phyloP scores from a whole-genome alignment of 768 basidiomycete genomes.

The Nevesoporus exiguus region DNA sequence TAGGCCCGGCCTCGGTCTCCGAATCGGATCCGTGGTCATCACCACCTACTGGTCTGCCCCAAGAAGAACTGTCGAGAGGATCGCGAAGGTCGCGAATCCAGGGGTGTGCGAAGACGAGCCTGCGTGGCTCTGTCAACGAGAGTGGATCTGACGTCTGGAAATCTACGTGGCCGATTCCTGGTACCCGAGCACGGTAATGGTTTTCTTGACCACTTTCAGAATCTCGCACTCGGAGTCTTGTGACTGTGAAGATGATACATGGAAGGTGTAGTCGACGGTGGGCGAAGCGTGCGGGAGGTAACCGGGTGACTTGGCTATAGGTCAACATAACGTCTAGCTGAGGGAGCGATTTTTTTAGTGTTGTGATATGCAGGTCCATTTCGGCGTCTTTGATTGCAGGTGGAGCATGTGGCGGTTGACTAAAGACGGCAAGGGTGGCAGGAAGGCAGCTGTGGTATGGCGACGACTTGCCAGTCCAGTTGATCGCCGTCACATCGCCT shows the following conservation, averaged over 20 bases:
- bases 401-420: not conserved
- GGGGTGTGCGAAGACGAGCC: not conserved
- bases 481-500: not conserved
- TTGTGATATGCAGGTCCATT: not conserved
- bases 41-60: not conserved
- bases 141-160: not conserved
- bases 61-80: not conserved
- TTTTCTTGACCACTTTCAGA: not conserved
- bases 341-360: not conserved
- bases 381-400: not conserved
- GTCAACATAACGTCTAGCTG: not conserved
- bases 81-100: not conserved
- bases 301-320: not conserved
- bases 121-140: not conserved
- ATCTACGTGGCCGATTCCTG: not conserved
- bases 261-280: not conserved
- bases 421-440: not conserved
- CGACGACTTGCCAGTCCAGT: not conserved
- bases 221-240: not conserved
- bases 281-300: not conserved
- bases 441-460: slow-evolving; percentile 2
- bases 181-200: not conserved
- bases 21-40: not conserved
- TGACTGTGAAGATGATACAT: not conserved
- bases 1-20: not conserved